Conservation (phyloP, 2,329 filamentous ascomycete species). For the Penicillium sumatraense region DNA sequence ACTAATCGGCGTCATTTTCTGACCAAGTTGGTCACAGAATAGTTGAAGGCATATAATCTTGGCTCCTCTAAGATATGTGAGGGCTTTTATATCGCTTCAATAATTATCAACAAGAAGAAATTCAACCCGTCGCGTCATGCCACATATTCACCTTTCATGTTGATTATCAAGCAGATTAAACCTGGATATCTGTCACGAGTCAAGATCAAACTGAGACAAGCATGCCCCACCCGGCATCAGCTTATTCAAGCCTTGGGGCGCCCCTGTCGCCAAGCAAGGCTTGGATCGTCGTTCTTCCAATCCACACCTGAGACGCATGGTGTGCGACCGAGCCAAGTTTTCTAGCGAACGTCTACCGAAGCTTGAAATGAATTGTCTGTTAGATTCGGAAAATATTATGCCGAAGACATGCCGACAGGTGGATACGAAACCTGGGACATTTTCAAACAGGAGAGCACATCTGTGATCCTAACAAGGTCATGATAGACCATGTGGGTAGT, state of each 20-base stretch:
- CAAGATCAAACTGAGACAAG: slow-evolving; percentile 6
- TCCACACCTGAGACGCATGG: slow-evolving; percentile 3
- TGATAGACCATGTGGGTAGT: slow-evolving; percentile 10
- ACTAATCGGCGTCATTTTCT: no score
- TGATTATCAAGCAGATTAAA: not conserved
- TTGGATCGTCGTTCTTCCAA: not conserved
- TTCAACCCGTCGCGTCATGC: not conserved
- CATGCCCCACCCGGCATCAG: slow-evolving; percentile 3
- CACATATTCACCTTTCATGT: not conserved
- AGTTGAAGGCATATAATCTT: no score
- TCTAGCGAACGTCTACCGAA: not conserved
- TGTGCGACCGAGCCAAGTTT: not conserved
- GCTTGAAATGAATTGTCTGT: not conserved
- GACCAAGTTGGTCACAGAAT: no score
- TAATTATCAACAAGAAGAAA: not conserved
- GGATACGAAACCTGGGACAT: not conserved
- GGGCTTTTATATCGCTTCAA: not conserved
- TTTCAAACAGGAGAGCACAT: slow-evolving; percentile 2
- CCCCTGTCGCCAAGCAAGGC: not conserved
- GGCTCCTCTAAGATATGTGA: not conserved
- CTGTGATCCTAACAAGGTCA: slow-evolving; percentile 5
- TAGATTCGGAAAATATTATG: not conserved
- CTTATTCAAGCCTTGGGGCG: not conserved
- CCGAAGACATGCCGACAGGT: not conserved
- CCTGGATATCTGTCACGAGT: not conserved